Percentiles rank a stretch among this genome's conserved stretches.
phyloP scores from a whole-genome alignment of 1,139 yeast genomes.

The Pneumocystis wakefieldiae region DNA sequence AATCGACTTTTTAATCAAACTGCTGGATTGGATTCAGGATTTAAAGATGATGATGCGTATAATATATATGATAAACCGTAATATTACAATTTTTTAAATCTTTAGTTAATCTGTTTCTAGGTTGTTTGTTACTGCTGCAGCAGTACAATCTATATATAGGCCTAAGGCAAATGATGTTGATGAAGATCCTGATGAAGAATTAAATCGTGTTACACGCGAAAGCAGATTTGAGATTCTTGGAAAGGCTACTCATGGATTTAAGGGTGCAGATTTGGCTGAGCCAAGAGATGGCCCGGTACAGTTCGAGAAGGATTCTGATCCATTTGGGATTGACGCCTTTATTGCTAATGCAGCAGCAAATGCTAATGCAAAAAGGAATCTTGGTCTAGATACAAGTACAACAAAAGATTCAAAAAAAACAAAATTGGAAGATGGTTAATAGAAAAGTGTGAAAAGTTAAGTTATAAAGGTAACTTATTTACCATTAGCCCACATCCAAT shows the following conservation, averaged over 20 bases:
- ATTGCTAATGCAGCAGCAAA: constrained; percentile 3
- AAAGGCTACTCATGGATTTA: constrained; percentile 18
- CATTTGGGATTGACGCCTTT: constrained; percentile 11
- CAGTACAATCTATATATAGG: constrained; percentile 36
- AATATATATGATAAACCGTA: constrained; percentile 40
- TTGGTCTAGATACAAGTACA: not conserved
- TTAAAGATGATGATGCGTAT: constrained; percentile 31
- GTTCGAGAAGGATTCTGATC: constrained; percentile 32
- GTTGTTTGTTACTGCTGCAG: constrained; percentile 38
- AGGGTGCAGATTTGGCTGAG: constrained; percentile 16
- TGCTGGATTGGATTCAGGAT: constrained; percentile 16
- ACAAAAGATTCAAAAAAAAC: not conserved
- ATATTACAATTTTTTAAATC: not conserved
- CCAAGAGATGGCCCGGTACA: constrained; percentile 35
- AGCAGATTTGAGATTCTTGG: constrained; percentile 26
- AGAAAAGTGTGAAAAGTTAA: not conserved
- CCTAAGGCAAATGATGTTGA: constrained; percentile 20
- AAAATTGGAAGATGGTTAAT: not conserved
- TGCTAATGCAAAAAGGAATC: not conserved
- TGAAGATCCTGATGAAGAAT: constrained; percentile 22
- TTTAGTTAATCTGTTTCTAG: not conserved
- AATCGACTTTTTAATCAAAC: constrained; percentile 36
- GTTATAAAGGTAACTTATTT: not conserved
- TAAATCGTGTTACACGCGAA: constrained; percentile 23
- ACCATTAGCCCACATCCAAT: not conserved